Conservation (phyloP, 2,329 filamentous ascomycete genomes). For the Proliferodiscus dingleyae region DNA sequence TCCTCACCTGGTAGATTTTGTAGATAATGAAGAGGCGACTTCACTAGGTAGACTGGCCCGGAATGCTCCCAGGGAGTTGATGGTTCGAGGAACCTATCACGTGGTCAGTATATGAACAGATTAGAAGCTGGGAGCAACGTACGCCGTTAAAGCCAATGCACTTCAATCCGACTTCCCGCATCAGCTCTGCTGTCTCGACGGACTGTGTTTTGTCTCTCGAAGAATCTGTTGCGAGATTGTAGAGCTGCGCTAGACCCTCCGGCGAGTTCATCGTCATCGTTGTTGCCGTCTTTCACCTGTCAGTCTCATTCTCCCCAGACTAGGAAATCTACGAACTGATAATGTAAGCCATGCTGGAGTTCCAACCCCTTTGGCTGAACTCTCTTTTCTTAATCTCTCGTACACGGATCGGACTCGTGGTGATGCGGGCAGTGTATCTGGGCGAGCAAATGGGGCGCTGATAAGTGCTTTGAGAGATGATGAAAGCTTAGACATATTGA, state of each 20-base stretch:
- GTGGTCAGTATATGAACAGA: slow-evolving; percentile 65
- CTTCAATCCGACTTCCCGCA: slow-evolving; percentile 71
- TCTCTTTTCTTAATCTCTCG: slow-evolving; percentile 58
- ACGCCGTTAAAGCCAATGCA: slow-evolving; percentile 73
- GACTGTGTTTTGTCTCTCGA: slow-evolving; percentile 21
- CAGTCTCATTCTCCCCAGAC: background rate
- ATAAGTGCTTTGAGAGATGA: slow-evolving; percentile 67
- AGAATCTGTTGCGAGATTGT: slow-evolving; percentile 20
- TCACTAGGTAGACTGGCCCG: slow-evolving; percentile 53
- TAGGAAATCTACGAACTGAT: slow-evolving; percentile 42
- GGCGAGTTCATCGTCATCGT: slow-evolving; percentile 86
- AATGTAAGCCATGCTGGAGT: slow-evolving; percentile 61
- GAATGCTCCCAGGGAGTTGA: slow-evolving; percentile 76
- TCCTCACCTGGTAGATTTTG: slow-evolving; percentile 43
- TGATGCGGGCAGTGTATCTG: slow-evolving; percentile 61
- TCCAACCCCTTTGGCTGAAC: slow-evolving; percentile 56
- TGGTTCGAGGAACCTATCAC: slow-evolving; percentile 64
- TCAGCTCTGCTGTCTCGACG: slow-evolving; percentile 53
- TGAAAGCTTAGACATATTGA: slow-evolving; percentile 69
- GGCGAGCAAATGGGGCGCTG: slow-evolving; percentile 62
- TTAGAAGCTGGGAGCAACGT: slow-evolving; percentile 39
- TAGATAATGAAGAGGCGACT: slow-evolving; percentile 50
- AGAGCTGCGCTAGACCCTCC: slow-evolving; percentile 57
- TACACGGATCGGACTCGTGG: slow-evolving; percentile 60
- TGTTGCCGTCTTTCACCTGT: slow-evolving; percentile 58